Conservation (phyloP, 192 early-diverging fungal species). For the Entomortierella beljakovae region DNA sequence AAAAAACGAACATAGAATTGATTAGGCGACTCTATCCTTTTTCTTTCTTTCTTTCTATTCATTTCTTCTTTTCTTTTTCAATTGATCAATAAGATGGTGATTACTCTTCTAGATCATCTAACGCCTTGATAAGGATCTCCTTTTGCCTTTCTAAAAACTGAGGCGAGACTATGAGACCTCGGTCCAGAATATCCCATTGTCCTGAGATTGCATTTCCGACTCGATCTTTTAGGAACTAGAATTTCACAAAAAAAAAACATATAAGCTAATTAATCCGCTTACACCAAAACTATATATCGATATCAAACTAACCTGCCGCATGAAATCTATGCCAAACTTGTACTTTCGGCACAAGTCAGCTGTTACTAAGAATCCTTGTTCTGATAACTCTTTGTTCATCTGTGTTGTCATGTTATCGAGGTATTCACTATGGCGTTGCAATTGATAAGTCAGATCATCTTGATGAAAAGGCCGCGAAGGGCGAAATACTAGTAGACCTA, state of each 20-base stretch:
- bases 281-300: neutral
- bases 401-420: slow-evolving; percentile 14
- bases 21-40: neutral
- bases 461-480: neutral
- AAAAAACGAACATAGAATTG: neutral
- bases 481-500: neutral
- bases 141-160: slow-evolving; percentile 34
- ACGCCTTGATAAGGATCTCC: neutral
- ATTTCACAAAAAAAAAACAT: neutral
- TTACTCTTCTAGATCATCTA: slow-evolving; percentile 36
- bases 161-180: slow-evolving; percentile 24
- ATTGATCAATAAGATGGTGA: neutral
- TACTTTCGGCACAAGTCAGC: slow-evolving; percentile 24
- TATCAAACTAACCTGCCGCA: slow-evolving; percentile 25
- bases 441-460: neutral
- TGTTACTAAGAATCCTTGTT: slow-evolving; percentile 14
- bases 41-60: too few relatives aligned
- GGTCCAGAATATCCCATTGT: slow-evolving; percentile 40
- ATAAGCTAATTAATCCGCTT: neutral
- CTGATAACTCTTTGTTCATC: slow-evolving; percentile 18
- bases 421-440: slow-evolving; percentile 19
- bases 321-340: slow-evolving; percentile 39
- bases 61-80: too few relatives aligned
- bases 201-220: slow-evolving; percentile 32
- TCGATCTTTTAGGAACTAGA: slow-evolving; percentile 40